Evolutionary conservation across 202 grass and related monocot genomes (phyloP).

Genomic region (Carex arenaria): DNA sequence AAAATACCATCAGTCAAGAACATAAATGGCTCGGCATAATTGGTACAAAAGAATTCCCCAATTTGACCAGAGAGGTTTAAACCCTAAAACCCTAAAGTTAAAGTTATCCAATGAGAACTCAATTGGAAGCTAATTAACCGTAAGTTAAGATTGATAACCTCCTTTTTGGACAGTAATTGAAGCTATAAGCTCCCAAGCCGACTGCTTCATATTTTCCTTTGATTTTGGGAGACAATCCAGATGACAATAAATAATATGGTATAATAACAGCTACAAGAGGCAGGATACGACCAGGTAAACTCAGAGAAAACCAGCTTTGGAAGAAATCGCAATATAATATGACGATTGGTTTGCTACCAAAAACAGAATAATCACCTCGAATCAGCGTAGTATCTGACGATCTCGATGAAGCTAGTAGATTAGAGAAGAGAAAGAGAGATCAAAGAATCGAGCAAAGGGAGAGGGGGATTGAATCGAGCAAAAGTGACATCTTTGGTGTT

Average conservation of each 20-base stretch:
- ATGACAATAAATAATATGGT: neutral
- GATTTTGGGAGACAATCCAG: neutral
- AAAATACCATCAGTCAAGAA: neutral
- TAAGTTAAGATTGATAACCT: neutral
- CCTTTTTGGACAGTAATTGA: neutral
- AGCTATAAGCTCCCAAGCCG: too few species aligned
- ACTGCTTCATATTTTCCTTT: neutral
- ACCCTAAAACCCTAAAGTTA: neutral
- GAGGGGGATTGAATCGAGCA: neutral
- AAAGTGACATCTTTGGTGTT: neutral
- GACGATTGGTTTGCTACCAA: neutral
- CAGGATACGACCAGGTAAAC: neutral
- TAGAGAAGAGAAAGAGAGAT: neutral
- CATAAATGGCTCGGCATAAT: neutral
- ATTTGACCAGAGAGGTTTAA: neutral
- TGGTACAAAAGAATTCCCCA: neutral
- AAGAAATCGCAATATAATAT: neutral
- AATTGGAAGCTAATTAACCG: neutral
- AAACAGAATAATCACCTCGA: neutral
- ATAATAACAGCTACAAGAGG: neutral
- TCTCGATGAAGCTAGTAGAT: neutral
- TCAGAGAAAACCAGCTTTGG: neutral
- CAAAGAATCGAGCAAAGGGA: neutral
- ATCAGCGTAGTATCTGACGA: neutral
- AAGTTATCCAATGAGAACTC: neutral